Evolutionary conservation across 2,329 filamentous ascomycete species (phyloP).

Genomic region (Fusarium nematophilum): DNA sequence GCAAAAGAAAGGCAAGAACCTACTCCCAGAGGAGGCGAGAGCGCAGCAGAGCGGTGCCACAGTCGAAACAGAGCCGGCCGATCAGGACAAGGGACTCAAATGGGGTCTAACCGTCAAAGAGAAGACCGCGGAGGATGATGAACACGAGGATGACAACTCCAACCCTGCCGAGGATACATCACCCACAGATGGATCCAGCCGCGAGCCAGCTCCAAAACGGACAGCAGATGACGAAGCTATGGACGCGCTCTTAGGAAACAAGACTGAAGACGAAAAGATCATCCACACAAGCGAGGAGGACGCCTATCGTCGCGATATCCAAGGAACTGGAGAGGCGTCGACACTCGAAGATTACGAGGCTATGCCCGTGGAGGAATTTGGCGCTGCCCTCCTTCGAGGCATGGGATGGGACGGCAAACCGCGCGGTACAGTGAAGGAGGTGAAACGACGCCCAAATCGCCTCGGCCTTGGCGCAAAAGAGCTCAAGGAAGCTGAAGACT

Average conservation of each 20-base stretch:
- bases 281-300: constrained; percentile 72
- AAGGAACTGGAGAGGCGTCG: constrained; percentile 77
- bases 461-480: constrained; percentile 91
- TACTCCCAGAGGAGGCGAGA: constrained; percentile 68
- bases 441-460: constrained; percentile 80
- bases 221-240: constrained; percentile 67
- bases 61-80: constrained; percentile 52
- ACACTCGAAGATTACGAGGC: constrained; percentile 87
- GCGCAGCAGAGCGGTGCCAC: constrained; percentile 52
- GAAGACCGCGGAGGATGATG: constrained; percentile 67
- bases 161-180: constrained; percentile 14
- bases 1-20: constrained; percentile 61
- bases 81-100: constrained; percentile 65
- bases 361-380: constrained; percentile 94
- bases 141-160: constrained; percentile 39
- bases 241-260: constrained; percentile 72
- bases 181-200: constrained; percentile 10
- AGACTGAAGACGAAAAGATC: constrained; percentile 59
- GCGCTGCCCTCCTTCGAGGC: constrained; percentile 86
- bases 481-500: constrained; percentile 75
- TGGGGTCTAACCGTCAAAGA: constrained; percentile 63
- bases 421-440: constrained; percentile 67
- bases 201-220: constrained; percentile 19
- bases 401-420: constrained; percentile 92
- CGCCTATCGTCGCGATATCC: constrained; percentile 76